These are phyloP conservation scores for Vitis hybrid DNA, from an alignment of 177 flowering plant species.

Conservation along the genomic window DNA sequence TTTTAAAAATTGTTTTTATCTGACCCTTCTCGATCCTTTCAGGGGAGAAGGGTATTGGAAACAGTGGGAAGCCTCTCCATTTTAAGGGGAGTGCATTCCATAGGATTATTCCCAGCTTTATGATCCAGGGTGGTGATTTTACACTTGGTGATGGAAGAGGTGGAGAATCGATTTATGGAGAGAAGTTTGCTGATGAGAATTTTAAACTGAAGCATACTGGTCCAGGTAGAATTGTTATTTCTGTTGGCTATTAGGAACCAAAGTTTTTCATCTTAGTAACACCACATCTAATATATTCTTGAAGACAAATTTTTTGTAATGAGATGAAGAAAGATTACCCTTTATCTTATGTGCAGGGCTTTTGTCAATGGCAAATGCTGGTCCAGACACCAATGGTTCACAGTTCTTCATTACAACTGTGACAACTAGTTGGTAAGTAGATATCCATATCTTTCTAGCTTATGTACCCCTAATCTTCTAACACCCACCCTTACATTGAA, in stretches of 20 bases:
- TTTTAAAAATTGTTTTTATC: neutral
- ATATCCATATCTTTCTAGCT: neutral
- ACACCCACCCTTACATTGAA: too few relatives aligned
- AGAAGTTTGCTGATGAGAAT: constrained; percentile 89
- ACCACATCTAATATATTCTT: neutral
- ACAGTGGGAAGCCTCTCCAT: constrained; percentile 84
- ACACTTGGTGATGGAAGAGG: constrained; percentile 92
- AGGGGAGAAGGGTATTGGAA: constrained; percentile 92
- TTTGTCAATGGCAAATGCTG: constrained; percentile 98
- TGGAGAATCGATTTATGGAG: constrained; percentile 95
- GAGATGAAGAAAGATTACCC: too few relatives aligned
- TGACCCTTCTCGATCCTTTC: neutral
- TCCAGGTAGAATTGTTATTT: constrained; percentile 54
- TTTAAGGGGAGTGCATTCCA: constrained; percentile 90
- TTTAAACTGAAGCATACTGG: constrained; percentile 97
- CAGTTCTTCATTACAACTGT: constrained; percentile 98
- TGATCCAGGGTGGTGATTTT: constrained; percentile 98
- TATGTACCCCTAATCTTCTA: too few relatives aligned
- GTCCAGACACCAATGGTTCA: constrained; percentile 87
- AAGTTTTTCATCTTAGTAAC: neutral
- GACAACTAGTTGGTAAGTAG: constrained; percentile 82
- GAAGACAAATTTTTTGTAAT: neutral
- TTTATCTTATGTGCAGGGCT: constrained; percentile 40
- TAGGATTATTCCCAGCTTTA: constrained; percentile 92
- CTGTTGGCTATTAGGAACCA: neutral